Evolutionary conservation across 352 stramenopile species (phyloP), one percentile per base, ranked within the genome.

Genomic region (Globisporangium uncinulatum): DNA sequence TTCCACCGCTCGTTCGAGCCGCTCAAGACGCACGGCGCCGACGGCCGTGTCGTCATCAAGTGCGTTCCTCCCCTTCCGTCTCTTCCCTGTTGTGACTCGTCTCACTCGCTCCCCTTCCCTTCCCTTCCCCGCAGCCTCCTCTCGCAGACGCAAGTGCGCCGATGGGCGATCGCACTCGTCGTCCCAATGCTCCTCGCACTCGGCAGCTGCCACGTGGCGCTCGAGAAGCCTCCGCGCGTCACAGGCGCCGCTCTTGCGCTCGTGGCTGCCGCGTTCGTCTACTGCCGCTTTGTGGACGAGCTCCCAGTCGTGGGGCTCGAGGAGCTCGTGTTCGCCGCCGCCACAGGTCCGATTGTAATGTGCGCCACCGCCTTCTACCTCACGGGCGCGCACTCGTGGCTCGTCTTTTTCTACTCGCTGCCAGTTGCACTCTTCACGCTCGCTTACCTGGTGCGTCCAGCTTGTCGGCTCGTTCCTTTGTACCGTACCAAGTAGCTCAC

Each of bases 1-100:
- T 89, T 90, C 56, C 79, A 87, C 37, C 77, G 79, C 21, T 63
- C 76, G 3, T 71, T 92, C 43, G 61, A 75, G 44, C 69, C 71
- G 3, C 54, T 69, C 50, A 60, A 62, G 31, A 43, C 62, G 29
- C 69, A 66, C 34, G 37, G 51, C 57, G 21, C 62, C 49, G 59
- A 86, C 60, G 66, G 83, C 57, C 63, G 71, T 24, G 83, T 89
- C 53, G 66, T 88, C 36, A 79, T 91, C 59, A 91, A 91, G 78
- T 88, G 63, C 17, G 66, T 59, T 5, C 13, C 24, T 34, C 21
- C 45, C 9, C 3, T 34, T 13, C 29, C 20, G 15, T 39, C 15
- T 49, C 8, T 51, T 15, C n/a, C n/a, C 29, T 13, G 34, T 13
- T 34, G 19, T 37, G 10, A 53, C 19, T 55, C 36, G 43, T 21